A percentile compares a stretch with the other conserved stretches of the same genome.
phyloP scores from a whole-genome alignment of 257 asterid genomes.

The Plantago ovata region DNA sequence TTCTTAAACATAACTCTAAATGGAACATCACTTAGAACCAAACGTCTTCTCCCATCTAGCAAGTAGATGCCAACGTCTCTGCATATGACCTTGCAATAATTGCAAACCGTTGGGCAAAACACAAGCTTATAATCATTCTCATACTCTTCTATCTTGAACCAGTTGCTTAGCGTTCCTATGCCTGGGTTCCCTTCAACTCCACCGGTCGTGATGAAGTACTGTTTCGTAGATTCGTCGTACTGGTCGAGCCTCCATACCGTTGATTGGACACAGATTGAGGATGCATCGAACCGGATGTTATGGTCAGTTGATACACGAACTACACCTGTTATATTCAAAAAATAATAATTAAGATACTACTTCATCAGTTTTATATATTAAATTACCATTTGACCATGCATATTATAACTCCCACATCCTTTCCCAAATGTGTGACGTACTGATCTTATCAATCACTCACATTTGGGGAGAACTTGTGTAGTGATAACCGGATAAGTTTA shows the following conservation, averaged over 20 bases:
- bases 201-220: constrained; percentile 30
- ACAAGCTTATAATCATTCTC: constrained; percentile 42
- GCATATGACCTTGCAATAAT: constrained; percentile 44
- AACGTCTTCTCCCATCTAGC: constrained; percentile 40
- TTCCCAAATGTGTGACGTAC: too few species aligned
- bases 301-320: constrained; percentile 41
- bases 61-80: constrained; percentile 40
- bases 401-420: too few species aligned
- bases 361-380: background rate
- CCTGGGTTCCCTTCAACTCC: constrained; percentile 58
- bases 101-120: constrained; percentile 45
- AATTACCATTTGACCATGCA: too few species aligned
- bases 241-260: constrained; percentile 38
- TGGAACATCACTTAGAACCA: constrained; percentile 11
- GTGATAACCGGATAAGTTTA: too few species aligned
- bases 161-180: constrained; percentile 36
- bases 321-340: background rate
- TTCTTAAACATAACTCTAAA: constrained; percentile 14
- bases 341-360: background rate
- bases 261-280: constrained; percentile 35
- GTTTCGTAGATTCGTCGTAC: constrained; percentile 23
- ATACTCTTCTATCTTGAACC: constrained; percentile 37
- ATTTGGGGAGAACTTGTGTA: too few species aligned
- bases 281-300: constrained; percentile 41
- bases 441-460: too few species aligned